Evolutionary conservation across 2,329 filamentous ascomycete species (phyloP).

Genomic region (Stagonosporopsis vannaccii): DNA sequence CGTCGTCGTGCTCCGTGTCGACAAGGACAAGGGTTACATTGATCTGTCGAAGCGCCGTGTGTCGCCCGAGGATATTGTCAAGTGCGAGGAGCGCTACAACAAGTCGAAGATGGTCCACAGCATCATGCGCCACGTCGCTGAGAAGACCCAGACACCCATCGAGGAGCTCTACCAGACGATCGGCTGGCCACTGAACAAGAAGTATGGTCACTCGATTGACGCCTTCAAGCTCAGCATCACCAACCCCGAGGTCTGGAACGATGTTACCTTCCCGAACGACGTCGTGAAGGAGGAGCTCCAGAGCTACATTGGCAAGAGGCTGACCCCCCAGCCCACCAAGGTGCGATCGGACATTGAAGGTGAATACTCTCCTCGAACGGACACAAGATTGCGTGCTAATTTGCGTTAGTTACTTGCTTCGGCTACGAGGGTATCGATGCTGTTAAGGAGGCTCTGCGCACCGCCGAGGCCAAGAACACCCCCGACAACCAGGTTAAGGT

Average conservation of each 20-base stretch:
- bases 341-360: conserved; percentile 92
- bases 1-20: conserved; percentile 96
- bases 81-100: conserved; percentile 99
- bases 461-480: conserved; percentile 92
- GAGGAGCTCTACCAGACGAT: conserved; percentile 93
- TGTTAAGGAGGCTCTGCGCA: conserved; percentile 90
- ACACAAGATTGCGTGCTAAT: conserved; percentile 16
- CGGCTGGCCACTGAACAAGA: conserved; percentile 96
- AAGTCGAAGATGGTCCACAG: conserved; percentile 99
- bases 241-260: conserved; percentile 95
- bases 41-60: conserved; percentile 98
- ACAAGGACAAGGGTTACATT: conserved; percentile 99
- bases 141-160: conserved; percentile 95
- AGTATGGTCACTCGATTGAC: conserved; percentile 94
- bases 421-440: conserved; percentile 98
- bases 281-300: conserved; percentile 87
- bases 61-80: conserved; percentile 94
- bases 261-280: conserved; percentile 86
- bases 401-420: conserved; percentile 52
- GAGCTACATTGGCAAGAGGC: conserved; percentile 94
- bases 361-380: conserved; percentile 63
- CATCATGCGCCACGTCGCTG: conserved; percentile 97
- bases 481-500: conserved; percentile 95
- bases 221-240: conserved; percentile 99
- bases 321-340: conserved; percentile 98